Evolutionary conservation across 148 eudicot genomes (phyloP).

Genomic region (Nepenthes gracilis): DNA sequence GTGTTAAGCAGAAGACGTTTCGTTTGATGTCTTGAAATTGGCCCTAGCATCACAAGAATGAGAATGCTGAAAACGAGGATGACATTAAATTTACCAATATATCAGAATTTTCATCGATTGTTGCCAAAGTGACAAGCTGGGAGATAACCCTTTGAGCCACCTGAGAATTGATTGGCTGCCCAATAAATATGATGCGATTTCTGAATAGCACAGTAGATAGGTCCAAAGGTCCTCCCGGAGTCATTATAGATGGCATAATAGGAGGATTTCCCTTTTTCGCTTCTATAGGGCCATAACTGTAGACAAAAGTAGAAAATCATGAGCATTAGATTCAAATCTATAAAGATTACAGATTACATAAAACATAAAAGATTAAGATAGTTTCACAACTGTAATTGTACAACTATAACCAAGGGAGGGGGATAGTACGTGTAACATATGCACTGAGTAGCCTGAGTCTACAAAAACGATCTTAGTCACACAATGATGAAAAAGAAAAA

Average conservation of each 20-base stretch:
- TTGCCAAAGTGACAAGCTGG: slow-evolving; percentile 84
- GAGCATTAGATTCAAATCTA: too few relatives aligned
- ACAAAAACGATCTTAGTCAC: too few relatives aligned
- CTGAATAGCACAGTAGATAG: slow-evolving; percentile 79
- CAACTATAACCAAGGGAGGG: too few relatives aligned
- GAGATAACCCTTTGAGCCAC: slow-evolving; percentile 87
- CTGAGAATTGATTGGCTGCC: slow-evolving; percentile 63
- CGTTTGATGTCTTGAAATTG: neutral
- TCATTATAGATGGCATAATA: slow-evolving; percentile 84
- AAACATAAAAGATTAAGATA: too few relatives aligned
- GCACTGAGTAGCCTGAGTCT: too few relatives aligned
- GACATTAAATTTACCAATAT: slow-evolving; percentile 44
- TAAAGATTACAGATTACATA: too few relatives aligned
- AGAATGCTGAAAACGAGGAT: neutral
- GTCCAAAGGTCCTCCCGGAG: slow-evolving; percentile 86
- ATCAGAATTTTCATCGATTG: slow-evolving; percentile 82
- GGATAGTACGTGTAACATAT: too few relatives aligned
- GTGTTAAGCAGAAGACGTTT: too few relatives aligned
- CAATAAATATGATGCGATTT: slow-evolving; percentile 84
- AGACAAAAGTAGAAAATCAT: slow-evolving; percentile 8
- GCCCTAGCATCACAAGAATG: neutral
- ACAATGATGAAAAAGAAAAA: too few relatives aligned
- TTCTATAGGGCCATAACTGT: slow-evolving; percentile 53
- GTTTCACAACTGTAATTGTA: too few relatives aligned
- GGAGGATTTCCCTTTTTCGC: slow-evolving; percentile 69